These are phyloP conservation scores for Hymenoscyphus infarciens DNA, from an alignment of 2,329 filamentous ascomycete species.

Conservation along the genomic window DNA sequence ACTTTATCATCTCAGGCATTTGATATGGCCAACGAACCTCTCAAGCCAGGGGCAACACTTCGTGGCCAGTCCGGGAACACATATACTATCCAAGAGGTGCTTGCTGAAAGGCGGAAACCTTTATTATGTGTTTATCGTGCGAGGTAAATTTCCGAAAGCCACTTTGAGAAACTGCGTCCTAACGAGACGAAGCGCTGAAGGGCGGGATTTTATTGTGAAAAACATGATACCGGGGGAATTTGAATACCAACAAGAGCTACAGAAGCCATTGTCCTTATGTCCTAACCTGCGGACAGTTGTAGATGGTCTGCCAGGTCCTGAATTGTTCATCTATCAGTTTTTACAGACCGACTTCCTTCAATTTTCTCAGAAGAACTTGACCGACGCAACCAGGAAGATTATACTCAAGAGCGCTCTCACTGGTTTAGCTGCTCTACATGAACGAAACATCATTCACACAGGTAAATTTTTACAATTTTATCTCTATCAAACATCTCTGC, in stretches of 20 bases:
- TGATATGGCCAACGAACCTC: neutral
- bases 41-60: neutral
- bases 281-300: constrained; percentile 7
- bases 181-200: neutral
- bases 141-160: neutral
- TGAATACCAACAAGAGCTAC: constrained; percentile 7
- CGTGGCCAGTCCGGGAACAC: neutral
- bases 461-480: constrained; percentile 24
- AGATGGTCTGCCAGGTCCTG: constrained; percentile 3
- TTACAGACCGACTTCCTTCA: constrained; percentile 5
- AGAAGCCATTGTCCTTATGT: constrained; percentile 1
- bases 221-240: constrained; percentile 10
- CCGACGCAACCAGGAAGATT: constrained; percentile 34
- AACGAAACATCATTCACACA: constrained; percentile 39
- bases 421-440: constrained; percentile 39
- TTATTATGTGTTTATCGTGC: constrained; percentile 9
- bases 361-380: constrained; percentile 4
- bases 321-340: constrained; percentile 10
- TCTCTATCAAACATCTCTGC: neutral
- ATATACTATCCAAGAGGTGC: constrained; percentile 8
- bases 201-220: constrained; percentile 1
- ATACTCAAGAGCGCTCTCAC: constrained; percentile 42
- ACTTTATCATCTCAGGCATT: neutral
- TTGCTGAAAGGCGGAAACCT: neutral
- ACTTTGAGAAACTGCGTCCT: neutral